These are phyloP conservation scores for Phialocephala subalpina DNA, from an alignment of 2,329 filamentous ascomycete genomes.

Conservation along the genomic window DNA sequence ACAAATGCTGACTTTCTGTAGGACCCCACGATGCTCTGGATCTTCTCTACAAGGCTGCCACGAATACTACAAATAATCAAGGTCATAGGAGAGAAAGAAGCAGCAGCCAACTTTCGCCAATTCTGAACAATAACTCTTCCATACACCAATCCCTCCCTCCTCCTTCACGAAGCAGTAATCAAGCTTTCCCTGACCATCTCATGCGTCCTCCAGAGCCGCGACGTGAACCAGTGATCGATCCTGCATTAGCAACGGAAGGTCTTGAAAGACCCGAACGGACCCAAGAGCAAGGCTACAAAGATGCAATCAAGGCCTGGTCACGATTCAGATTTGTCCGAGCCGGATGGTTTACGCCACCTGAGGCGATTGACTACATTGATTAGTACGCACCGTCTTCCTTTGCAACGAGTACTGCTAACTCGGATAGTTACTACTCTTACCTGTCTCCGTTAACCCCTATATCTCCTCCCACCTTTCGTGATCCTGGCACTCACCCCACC, in stretches of 20 bases:
- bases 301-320: slow-evolving; percentile 87
- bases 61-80: slow-evolving; percentile 66
- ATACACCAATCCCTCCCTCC: slow-evolving; percentile 30
- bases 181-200: slow-evolving; percentile 33
- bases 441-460: slow-evolving; percentile 93
- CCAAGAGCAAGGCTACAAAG: slow-evolving; percentile 64
- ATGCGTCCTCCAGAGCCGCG: slow-evolving; percentile 32
- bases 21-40: slow-evolving; percentile 91
- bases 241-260: slow-evolving; percentile 34
- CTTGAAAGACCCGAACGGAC: slow-evolving; percentile 36
- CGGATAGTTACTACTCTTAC: slow-evolving; percentile 83
- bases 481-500: slow-evolving; percentile 79
- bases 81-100: slow-evolving; percentile 44
- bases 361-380: slow-evolving; percentile 92
- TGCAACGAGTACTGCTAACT: slow-evolving; percentile 24
- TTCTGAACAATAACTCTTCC: slow-evolving; percentile 28
- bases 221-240: slow-evolving; percentile 41
- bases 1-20: slow-evolving; percentile 13
- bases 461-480: slow-evolving; percentile 87
- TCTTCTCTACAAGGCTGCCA: slow-evolving; percentile 86
- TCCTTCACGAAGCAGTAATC: slow-evolving; percentile 28
- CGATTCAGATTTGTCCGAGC: slow-evolving; percentile 94
- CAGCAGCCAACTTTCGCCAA: slow-evolving; percentile 39
- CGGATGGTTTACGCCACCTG: slow-evolving; percentile 93
- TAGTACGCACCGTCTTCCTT: slow-evolving; percentile 65